Evolutionary conservation across 129 eudicot genomes (phyloP).

Genomic region (Arctium minus): DNA sequence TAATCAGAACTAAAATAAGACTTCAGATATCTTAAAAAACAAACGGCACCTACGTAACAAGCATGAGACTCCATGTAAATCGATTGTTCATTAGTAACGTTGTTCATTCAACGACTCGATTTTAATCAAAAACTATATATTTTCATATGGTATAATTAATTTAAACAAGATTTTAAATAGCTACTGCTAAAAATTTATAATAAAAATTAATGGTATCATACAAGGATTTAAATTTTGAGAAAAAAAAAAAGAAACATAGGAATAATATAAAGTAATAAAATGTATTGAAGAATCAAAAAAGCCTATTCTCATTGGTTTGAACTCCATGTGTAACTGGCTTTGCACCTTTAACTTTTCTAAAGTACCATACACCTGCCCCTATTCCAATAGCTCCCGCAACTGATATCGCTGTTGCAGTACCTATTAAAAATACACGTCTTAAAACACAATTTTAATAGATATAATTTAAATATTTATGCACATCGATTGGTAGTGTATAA

Average conservation of each 20-base stretch:
- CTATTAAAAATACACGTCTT: conserved; percentile 23
- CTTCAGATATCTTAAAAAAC: too few relatives aligned
- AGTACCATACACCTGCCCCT: conserved; percentile 84
- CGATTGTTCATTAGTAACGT: too few relatives aligned
- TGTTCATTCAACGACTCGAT: too few relatives aligned
- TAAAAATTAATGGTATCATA: neutral
- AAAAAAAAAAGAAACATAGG: neutral
- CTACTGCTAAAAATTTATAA: neutral
- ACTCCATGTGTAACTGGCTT: conserved; percentile 96
- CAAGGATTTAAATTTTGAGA: neutral
- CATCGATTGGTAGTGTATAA: neutral
- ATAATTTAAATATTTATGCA: neutral
- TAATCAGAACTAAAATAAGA: too few relatives aligned
- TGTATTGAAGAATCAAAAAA: conserved; percentile 47
- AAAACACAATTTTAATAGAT: neutral
- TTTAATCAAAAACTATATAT: too few relatives aligned
- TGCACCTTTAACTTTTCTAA: conserved; percentile 68
- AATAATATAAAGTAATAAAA: conserved; percentile 1
- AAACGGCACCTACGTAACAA: too few relatives aligned
- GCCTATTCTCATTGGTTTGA: conserved; percentile 80
- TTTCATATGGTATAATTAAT: too few relatives aligned
- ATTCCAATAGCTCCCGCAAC: conserved; percentile 79
- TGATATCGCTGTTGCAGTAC: conserved; percentile 74
- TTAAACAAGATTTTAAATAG: neutral
- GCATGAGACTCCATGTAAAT: too few relatives aligned